Evolutionary conservation across 805 yeast genomes (phyloP), one percentile per base, ranked within the genome.

Genomic region (Metschnikowia noctiluminum): DNA sequence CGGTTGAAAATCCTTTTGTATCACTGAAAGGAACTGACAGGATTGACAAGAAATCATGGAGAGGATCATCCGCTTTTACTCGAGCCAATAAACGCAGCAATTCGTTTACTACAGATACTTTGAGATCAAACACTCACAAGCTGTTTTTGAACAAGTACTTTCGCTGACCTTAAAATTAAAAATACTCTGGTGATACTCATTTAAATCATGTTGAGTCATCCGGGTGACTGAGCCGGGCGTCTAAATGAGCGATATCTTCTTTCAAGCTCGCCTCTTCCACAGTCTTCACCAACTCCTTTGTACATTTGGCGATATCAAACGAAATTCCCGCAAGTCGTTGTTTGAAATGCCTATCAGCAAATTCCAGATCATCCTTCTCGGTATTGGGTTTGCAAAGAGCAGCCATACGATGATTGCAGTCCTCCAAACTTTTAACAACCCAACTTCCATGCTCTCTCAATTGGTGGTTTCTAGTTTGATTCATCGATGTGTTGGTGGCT

Each of bases 281-380:
- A 1, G 96, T 88, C 70, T 91, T 91, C 16, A 92, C 98, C 62
- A 92, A 77, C 66, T 92, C 98, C 66, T 91, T 92, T 6, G 97
- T 92, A 65, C 96, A 87, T 68, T 92, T 90, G 26, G 97, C 97
- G 69, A 92, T 88, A 65, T 92, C 98, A 70, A 90, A 92, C 28
- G 96, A 92, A 57, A 91, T 86, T 2, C 97, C 97, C 0, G 98
- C 98, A 55, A 92, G 79, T 61, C 97, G 80, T 68, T 92, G 97
- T 68, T 89, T 89, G 71, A 89, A 85, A 58, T 87, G 87, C 65
- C 87, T 86, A 62, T 89, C 96, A 2, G 97, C 97, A 62, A 78
- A 83, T 46, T 84, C 88, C 34, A 61, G 69, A 55, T 83, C 87
- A 37, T 68, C 60, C 55, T 68, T 67, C 30, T 68, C 73, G 7